Conservation (phyloP, 2,329 filamentous ascomycete species). For the Calcarisporium arbuscula region DNA sequence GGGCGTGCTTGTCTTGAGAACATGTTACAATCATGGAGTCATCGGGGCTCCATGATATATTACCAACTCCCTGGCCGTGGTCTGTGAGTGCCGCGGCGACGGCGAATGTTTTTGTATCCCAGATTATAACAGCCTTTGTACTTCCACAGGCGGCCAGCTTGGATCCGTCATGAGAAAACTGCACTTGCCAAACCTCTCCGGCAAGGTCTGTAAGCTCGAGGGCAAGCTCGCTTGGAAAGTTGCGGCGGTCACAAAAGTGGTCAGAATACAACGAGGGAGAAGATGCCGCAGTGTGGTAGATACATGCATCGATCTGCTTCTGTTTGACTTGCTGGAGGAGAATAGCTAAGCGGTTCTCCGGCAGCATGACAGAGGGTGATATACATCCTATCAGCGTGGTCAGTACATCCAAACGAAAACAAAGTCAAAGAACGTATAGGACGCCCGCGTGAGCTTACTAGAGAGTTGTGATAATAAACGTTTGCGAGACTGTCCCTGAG, state of each 20-base stretch:
- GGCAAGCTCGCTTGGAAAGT: constrained; percentile 70
- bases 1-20: constrained; percentile 64
- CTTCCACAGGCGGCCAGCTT: constrained; percentile 77
- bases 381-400: constrained; percentile 60
- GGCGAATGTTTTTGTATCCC: constrained; percentile 67
- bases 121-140: constrained; percentile 71
- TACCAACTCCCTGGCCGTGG: constrained; percentile 64
- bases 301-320: constrained; percentile 73
- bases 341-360: constrained; percentile 77
- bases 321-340: constrained; percentile 80
- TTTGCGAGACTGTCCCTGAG: constrained; percentile 66
- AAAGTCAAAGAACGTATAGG: background rate
- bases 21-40: constrained; percentile 82
- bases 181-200: constrained; percentile 86
- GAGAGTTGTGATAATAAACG: constrained; percentile 75
- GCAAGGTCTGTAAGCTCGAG: constrained; percentile 65
- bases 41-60: constrained; percentile 87
- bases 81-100: constrained; percentile 56
- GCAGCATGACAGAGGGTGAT: constrained; percentile 94
- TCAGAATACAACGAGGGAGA: constrained; percentile 85
- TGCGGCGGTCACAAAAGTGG: constrained; percentile 71
- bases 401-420: constrained; percentile 10
- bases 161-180: constrained; percentile 82
- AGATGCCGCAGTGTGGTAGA: constrained; percentile 77
- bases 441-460: constrained; percentile 46